Evolutionary conservation across 2,329 filamentous ascomycete species (phyloP), one percentile per base, ranked within the genome.

Genomic region (Lasiodiplodia hormozganensis): DNA sequence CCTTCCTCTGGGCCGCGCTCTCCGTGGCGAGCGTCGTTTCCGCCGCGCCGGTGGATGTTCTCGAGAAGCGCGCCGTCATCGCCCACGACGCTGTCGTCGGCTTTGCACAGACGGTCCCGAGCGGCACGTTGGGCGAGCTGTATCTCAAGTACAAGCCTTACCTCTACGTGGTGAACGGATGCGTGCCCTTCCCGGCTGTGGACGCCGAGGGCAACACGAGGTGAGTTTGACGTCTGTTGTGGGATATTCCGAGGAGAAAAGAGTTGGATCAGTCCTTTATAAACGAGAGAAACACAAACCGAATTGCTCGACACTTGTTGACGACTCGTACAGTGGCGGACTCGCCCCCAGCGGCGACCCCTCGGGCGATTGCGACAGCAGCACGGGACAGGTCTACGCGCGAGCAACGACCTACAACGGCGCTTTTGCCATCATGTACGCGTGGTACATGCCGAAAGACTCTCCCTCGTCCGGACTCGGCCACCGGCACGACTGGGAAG

Each of bases 111-210:
- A 83, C 85, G 0, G 85, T 88, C 0, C 87, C 87, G 0, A 78
- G 76, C 52, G 81, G 80, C 5, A 74, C 77, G 0, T 18, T 54
- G 18, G 87, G 87, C 16, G 74, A 79, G 2, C 74, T 87, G 28
- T 86, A 87, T 71, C 74, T 85, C 52, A 84, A 85, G 65, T 89
- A 87, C 76, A 84, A 89, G 76, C 87, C 87, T 0, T 82, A 80
- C 65, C 80, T 89, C 6, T 72, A 87, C 12, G 84, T 89, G 5
- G 81, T 82, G 21, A 86, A 86, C 72, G 88, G 88, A 56, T 90
- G 88, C 70, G 87, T 89, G 10, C 87, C 88, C 0, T 90, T 88
- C 73, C 87, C 88, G 0, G 88, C 85, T 1, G 88, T 90, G 1
- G 85, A 90, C 70, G 82, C 82, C 0, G 76, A 79, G 0, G 88